Evolutionary conservation across 2,329 filamentous ascomycete species (phyloP).

Genomic region (Ophiocordyceps camponoti-leonardi): DNA sequence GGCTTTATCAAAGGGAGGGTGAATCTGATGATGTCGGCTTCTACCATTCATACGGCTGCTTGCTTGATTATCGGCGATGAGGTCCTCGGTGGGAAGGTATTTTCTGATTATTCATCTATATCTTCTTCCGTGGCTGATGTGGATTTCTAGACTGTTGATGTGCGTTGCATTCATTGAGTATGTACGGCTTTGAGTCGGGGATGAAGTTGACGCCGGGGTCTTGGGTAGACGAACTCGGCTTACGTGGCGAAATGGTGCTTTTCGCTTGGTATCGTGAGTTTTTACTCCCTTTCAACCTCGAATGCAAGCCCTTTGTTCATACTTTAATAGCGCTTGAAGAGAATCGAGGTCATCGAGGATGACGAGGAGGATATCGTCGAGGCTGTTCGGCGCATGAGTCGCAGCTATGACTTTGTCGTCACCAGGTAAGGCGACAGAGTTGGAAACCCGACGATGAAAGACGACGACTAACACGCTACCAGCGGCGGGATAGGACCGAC

Average conservation of each 20-base stretch:
- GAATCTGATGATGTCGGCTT: conserved; percentile 22
- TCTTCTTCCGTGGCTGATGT: conserved; percentile 2
- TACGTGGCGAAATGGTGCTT: conserved; percentile 51
- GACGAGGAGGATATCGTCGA: conserved; percentile 84
- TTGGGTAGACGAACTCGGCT: conserved; percentile 51
- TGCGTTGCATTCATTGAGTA: no score
- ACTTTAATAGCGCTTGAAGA: conserved; percentile 64
- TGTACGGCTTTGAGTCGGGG: no score
- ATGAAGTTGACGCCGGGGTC: no score
- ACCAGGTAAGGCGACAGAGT: conserved; percentile 37
- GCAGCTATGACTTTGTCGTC: conserved; percentile 82
- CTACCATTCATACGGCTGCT: conserved; percentile 71
- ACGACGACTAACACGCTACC: background rate
- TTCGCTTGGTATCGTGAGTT: conserved; percentile 38
- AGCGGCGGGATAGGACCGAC: conserved; percentile 90
- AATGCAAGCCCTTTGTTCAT: no score
- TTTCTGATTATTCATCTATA: background rate
- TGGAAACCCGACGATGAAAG: background rate
- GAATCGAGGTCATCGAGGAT: conserved; percentile 85
- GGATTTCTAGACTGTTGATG: conserved; percentile 18
- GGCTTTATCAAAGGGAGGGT: no score
- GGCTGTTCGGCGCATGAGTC: conserved; percentile 72
- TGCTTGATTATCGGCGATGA: conserved; percentile 96
- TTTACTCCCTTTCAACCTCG: no score
- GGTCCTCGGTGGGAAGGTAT: conserved; percentile 83